Percentiles rank a stretch among this genome's conserved stretches.
Evolutionary conservation across 1,139 yeast species (phyloP).

Genomic region (Scheffersomyces stambukii): DNA sequence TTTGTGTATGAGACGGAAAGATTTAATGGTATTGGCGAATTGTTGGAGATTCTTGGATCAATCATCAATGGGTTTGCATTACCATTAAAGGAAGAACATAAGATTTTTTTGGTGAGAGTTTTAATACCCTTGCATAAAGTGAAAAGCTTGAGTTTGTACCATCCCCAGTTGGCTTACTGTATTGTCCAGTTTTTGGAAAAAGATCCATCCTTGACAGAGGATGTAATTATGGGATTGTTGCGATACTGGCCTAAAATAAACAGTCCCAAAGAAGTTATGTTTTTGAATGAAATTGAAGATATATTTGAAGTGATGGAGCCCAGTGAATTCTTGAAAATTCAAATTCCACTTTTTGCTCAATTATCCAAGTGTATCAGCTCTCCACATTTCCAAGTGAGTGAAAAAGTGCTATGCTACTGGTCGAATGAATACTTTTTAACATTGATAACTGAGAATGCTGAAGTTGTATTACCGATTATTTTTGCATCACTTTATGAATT

Average conservation of each 20-base stretch:
- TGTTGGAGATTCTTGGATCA: slow-evolving; percentile 90
- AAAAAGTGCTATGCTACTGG: slow-evolving; percentile 92
- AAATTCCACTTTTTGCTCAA: slow-evolving; percentile 91
- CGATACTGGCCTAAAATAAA: slow-evolving; percentile 97
- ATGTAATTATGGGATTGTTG: slow-evolving; percentile 86
- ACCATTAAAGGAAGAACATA: slow-evolving; percentile 96
- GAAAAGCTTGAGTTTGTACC: slow-evolving; percentile 80
- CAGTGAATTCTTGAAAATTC: slow-evolving; percentile 83
- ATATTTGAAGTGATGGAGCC: slow-evolving; percentile 97
- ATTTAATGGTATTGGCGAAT: slow-evolving; percentile 93
- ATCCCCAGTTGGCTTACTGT: slow-evolving; percentile 96
- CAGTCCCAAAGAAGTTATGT: slow-evolving; percentile 94
- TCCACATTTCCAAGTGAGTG: slow-evolving; percentile 96
- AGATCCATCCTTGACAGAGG: slow-evolving; percentile 89
- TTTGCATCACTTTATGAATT: slow-evolving; percentile 88
- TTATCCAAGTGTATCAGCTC: slow-evolving; percentile 90
- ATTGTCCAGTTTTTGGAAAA: slow-evolving; percentile 94
- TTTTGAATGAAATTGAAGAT: slow-evolving; percentile 92
- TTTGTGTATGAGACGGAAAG: slow-evolving; percentile 94
- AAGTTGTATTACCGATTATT: slow-evolving; percentile 86
- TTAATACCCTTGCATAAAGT: slow-evolving; percentile 92
- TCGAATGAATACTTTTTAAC: slow-evolving; percentile 91
- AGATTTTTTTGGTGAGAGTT: slow-evolving; percentile 82
- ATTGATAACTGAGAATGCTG: slow-evolving; percentile 85
- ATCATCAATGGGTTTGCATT: slow-evolving; percentile 97